Conservation (phyloP, 805 yeast genomes). For the Nakazawaea ernobii region DNA sequence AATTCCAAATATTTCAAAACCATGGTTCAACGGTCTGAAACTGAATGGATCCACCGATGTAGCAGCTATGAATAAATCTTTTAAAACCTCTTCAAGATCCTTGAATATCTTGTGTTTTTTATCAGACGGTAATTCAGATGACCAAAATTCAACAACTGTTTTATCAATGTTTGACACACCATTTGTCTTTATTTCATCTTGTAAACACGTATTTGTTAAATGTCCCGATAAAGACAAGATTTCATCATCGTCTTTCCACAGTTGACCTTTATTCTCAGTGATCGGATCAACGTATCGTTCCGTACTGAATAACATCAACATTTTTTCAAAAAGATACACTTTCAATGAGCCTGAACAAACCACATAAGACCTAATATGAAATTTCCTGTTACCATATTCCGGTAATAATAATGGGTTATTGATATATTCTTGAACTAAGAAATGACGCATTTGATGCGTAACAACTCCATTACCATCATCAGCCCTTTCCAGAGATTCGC, state of each 20-base stretch:
- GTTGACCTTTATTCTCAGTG: conserved; percentile 11
- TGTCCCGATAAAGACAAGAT: conserved; percentile 60
- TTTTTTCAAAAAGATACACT: conserved; percentile 75
- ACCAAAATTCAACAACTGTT: conserved; percentile 61
- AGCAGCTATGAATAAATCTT: conserved; percentile 79
- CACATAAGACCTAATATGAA: conserved; percentile 85
- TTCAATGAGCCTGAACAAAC: conserved; percentile 66
- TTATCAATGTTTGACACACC: conserved; percentile 25
- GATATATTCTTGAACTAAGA: conserved; percentile 81
- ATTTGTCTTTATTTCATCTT: conserved; percentile 37
- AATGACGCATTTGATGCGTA: conserved; percentile 84
- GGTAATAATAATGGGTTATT: conserved; percentile 60
- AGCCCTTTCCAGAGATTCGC: background rate
- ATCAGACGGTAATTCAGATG: conserved; percentile 31
- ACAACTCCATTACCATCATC: conserved; percentile 57
- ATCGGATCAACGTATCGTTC: conserved; percentile 35
- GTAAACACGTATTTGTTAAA: conserved; percentile 90
- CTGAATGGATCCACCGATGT: conserved; percentile 73
- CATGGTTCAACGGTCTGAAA: conserved; percentile 75
- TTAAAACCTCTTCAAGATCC: conserved; percentile 55
- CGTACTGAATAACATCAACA: conserved; percentile 78
- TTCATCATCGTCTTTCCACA: conserved; percentile 25
- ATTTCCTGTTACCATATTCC: conserved; percentile 62
- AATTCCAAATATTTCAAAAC: conserved; percentile 83
- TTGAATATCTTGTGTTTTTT: conserved; percentile 36